These are phyloP conservation scores for Phylloporus sp. DNA, from an alignment of 1,284 basidiomycete genomes.

Conservation along the genomic window DNA sequence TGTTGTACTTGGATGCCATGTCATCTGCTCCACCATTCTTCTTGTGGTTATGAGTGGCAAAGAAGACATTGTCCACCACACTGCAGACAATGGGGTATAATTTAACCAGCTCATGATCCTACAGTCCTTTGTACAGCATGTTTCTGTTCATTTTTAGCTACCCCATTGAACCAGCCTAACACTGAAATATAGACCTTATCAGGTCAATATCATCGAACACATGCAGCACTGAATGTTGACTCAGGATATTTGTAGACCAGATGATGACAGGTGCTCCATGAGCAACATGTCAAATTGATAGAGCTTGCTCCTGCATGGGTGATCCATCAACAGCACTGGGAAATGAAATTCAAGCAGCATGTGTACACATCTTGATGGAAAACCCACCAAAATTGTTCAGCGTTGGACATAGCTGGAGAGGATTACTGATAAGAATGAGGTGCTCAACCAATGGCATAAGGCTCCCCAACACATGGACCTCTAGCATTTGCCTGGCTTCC, in stretches of 20 bases:
- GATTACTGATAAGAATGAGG: slow-evolving; percentile 72
- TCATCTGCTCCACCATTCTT: slow-evolving; percentile 61
- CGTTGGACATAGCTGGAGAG: slow-evolving; percentile 70
- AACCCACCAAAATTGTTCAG: slow-evolving; percentile 64
- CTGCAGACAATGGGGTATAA: slow-evolving; percentile 55
- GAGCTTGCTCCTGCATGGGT: slow-evolving; percentile 46
- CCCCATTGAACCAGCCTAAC: neutral
- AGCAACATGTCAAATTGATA: slow-evolving; percentile 66
- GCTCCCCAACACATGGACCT: slow-evolving; percentile 67
- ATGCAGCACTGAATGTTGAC: slow-evolving; percentile 66
- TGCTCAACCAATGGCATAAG: slow-evolving; percentile 67
- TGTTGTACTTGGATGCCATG: slow-evolving; percentile 64
- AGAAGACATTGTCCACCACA: no score
- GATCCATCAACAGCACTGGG: slow-evolving; percentile 59
- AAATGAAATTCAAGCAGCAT: neutral
- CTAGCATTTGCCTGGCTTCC: slow-evolving; percentile 79
- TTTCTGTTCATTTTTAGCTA: slow-evolving; percentile 40
- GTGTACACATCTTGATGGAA: neutral
- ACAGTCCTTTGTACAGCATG: slow-evolving; percentile 60
- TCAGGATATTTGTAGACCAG: slow-evolving; percentile 58
- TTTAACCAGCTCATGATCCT: slow-evolving; percentile 57
- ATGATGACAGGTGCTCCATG: slow-evolving; percentile 60
- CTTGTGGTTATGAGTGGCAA: slow-evolving; percentile 57
- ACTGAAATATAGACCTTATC: slow-evolving; percentile 46
- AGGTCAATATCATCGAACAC: slow-evolving; percentile 57